Evolutionary conservation across 176 grass and related monocot species (phyloP).

Genomic region (Zoysia japonica): DNA sequence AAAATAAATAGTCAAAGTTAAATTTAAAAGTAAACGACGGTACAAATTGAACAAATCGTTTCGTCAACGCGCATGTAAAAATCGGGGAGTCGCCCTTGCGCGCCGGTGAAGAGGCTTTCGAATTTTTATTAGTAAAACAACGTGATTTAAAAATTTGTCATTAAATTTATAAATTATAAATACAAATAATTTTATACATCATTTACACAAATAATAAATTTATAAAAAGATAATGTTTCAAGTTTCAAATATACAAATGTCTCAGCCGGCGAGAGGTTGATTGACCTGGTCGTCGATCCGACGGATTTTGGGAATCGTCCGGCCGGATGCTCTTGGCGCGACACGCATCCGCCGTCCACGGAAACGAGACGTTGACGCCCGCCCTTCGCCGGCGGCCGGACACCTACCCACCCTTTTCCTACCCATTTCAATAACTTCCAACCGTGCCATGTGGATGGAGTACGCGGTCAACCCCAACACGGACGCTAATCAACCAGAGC

Average conservation of each 20-base stretch:
- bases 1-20: too few relatives aligned
- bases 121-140: too few relatives aligned
- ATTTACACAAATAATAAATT: too few relatives aligned
- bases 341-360: not conserved
- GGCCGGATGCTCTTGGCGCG: not conserved
- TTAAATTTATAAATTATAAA: too few relatives aligned
- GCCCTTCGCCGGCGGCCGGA: conserved; percentile 7
- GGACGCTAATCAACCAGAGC: not conserved
- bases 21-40: too few relatives aligned
- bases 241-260: too few relatives aligned
- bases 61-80: not conserved
- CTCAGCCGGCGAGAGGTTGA: too few relatives aligned
- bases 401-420: not conserved
- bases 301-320: not conserved
- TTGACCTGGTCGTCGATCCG: too few relatives aligned
- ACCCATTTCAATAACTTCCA: not conserved
- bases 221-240: too few relatives aligned
- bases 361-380: conserved; percentile 7
- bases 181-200: too few relatives aligned
- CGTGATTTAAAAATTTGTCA: too few relatives aligned
- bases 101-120: too few relatives aligned
- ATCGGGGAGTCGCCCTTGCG: not conserved
- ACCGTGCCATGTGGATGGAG: not conserved
- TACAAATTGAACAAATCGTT: not conserved
- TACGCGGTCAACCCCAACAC: not conserved